Evolutionary conservation across 768 basidiomycete genomes (phyloP), one percentile per base, ranked within the genome.

Genomic region (Baorangia bicolor): DNA sequence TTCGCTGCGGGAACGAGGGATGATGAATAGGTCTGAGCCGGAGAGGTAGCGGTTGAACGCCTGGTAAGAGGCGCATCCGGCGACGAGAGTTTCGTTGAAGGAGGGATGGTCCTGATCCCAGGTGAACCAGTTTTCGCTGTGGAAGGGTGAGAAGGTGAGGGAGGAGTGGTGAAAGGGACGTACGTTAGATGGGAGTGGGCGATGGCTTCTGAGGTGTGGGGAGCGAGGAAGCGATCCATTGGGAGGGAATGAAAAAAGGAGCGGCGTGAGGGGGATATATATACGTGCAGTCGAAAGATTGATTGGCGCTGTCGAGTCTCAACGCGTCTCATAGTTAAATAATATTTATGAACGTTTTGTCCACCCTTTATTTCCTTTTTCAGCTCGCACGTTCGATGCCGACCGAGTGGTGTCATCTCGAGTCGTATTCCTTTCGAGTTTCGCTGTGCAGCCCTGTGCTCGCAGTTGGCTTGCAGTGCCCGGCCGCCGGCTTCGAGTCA

Each of bases 41-140:
- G 77, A 75, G 45, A 91, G 80, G 61, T 84, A 92, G 51, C 90
- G 86, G 61, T 82, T 82, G 63, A 92, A 83, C 3, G 90, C 87
- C 60, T 86, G 79, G 71, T 92, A 92, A 5, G 90, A 85, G n/a
- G 90, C 88, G 62, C 83, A 88, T 21, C 85, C 82, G 1, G 90
- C 86, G 39, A 91, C 81, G 54, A 91, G 80, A 3, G 82, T 83
- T 69, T 91, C 88, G 73, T 88, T 79, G 65, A 88, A 76, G 13
- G 82, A 81, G 14, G 84, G 84, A 59, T 86, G 82, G 61, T 88
- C 82, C 34, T 81, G 78, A 65, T 90, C 87, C 88, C 88, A 90
- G 40, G 74, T 76, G 59, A 79, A 79, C 71, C 78, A 81, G 58
- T 86, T 86, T 69, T 90, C 85, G 42, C 88, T 90, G 64, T 27